phyloP scores from a whole-genome alignment of 352 stramenopile species.

The Pythium folliculosum region DNA sequence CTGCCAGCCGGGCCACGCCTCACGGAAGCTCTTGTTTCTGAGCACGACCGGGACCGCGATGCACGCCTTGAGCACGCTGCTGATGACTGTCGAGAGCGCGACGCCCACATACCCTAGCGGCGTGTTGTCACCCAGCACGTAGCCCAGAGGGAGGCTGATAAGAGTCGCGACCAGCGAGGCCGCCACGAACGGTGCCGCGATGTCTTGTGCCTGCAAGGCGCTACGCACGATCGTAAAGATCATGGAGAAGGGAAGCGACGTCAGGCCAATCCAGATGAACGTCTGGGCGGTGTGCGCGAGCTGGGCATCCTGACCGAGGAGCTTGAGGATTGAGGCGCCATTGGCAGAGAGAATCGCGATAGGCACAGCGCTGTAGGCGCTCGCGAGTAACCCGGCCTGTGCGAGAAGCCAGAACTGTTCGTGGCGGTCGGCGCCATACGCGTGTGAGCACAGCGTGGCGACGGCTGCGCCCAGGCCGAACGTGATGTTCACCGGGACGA shows the following conservation, averaged over 20 bases:
- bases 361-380: slow-evolving; percentile 33
- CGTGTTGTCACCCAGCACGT: slow-evolving; percentile 45
- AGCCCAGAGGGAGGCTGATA: slow-evolving; percentile 30
- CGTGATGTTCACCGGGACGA: slow-evolving; percentile 46
- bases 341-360: slow-evolving; percentile 39
- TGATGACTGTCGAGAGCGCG: slow-evolving; percentile 34
- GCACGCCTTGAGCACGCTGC: slow-evolving; percentile 34
- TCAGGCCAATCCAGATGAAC: slow-evolving; percentile 41
- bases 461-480: slow-evolving; percentile 53
- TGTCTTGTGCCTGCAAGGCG: slow-evolving; percentile 48
- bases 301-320: slow-evolving; percentile 50
- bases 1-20: slow-evolving; percentile 38
- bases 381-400: slow-evolving; percentile 52
- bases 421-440: slow-evolving; percentile 53
- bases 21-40: slow-evolving; percentile 31
- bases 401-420: slow-evolving; percentile 56
- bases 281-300: slow-evolving; percentile 45
- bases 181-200: slow-evolving; percentile 37
- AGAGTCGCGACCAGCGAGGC: slow-evolving; percentile 28
- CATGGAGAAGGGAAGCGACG: slow-evolving; percentile 46
- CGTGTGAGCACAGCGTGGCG: slow-evolving; percentile 61
- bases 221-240: slow-evolving; percentile 40
- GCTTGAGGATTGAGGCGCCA: slow-evolving; percentile 41
- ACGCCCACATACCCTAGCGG: slow-evolving; percentile 42
- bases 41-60: slow-evolving; percentile 35